Evolutionary conservation across 164 flowering plant species (phyloP).

Genomic region (Cinnamomum micranthum): DNA sequence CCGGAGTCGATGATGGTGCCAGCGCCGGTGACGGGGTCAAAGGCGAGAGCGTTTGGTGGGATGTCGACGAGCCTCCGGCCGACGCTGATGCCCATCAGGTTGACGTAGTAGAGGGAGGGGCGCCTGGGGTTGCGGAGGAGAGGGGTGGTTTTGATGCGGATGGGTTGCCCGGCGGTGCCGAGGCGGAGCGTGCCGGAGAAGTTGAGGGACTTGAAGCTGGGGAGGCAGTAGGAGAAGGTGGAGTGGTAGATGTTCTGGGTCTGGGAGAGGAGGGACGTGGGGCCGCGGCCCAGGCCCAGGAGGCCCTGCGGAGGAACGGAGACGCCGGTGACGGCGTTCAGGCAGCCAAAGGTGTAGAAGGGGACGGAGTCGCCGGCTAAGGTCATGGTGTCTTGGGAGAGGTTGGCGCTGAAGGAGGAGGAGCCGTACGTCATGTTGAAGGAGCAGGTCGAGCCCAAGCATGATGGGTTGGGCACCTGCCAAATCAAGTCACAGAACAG

Average conservation of each 20-base stretch:
- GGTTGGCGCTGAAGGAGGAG: constrained; percentile 54
- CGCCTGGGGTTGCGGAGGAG: constrained; percentile 74
- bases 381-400: constrained; percentile 59
- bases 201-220: constrained; percentile 60
- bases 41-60: constrained; percentile 58
- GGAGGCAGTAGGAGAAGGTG: constrained; percentile 93
- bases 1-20: constrained; percentile 93
- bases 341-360: constrained; percentile 74
- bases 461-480: constrained; percentile 62
- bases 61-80: constrained; percentile 55
- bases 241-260: constrained; percentile 56
- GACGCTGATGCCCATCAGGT: constrained; percentile 55
- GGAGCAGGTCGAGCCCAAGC: constrained; percentile 40
- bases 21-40: constrained; percentile 75
- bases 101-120: constrained; percentile 76
- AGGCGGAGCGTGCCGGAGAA: constrained; percentile 76
- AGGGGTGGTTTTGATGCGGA: constrained; percentile 65
- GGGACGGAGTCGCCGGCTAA: constrained; percentile 61
- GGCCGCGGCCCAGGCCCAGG: constrained; percentile 85
- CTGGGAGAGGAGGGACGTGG: constrained; percentile 69
- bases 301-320: constrained; percentile 81
- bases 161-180: constrained; percentile 75
- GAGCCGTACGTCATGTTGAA: constrained; percentile 79
- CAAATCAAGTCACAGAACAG: not conserved
- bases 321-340: constrained; percentile 47